phyloP scores from a whole-genome alignment of 2,329 filamentous ascomycete species.

The Monascus ruber region DNA sequence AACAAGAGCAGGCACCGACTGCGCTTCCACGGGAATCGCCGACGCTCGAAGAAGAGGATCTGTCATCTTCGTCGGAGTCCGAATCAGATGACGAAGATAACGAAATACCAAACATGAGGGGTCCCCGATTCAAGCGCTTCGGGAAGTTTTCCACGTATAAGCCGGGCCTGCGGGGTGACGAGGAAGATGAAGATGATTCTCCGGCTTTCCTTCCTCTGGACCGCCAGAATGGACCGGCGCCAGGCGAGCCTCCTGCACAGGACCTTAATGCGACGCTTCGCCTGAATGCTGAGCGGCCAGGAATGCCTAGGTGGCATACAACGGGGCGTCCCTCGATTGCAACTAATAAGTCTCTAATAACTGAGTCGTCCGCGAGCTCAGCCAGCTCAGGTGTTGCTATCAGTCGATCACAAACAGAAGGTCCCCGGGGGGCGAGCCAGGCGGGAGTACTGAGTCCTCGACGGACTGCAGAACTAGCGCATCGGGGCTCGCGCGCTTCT shows the following conservation, averaged over 20 bases:
- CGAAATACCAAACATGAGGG: slow-evolving; percentile 12
- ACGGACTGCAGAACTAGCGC: slow-evolving; percentile 39
- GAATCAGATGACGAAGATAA: slow-evolving; percentile 20
- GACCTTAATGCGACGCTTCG: slow-evolving; percentile 34
- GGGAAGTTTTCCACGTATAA: slow-evolving; percentile 29
- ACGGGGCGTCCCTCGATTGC: slow-evolving; percentile 10
- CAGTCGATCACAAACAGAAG: slow-evolving; percentile 11
- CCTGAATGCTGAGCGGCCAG: slow-evolving; percentile 18
- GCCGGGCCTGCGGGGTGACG: slow-evolving; percentile 21
- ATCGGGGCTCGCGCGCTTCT: slow-evolving; percentile 35
- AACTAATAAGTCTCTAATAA: slow-evolving; percentile 8
- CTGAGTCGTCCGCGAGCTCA: slow-evolving; percentile 25
- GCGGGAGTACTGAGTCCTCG: slow-evolving; percentile 28
- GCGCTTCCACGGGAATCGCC: slow-evolving; percentile 17
- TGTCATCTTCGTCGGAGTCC: slow-evolving; percentile 16
- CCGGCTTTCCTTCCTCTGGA: slow-evolving; percentile 36
- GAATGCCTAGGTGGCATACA: slow-evolving; percentile 15
- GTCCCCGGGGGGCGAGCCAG: slow-evolving; percentile 7
- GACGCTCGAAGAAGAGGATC: slow-evolving; percentile 22
- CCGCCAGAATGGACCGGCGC: slow-evolving; percentile 8
- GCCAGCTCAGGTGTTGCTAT: slow-evolving; percentile 25
- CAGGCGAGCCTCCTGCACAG: slow-evolving; percentile 13
- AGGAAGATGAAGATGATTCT: slow-evolving; percentile 33
- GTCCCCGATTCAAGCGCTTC: slow-evolving; percentile 24
- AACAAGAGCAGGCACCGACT: slow-evolving; percentile 13